These are phyloP conservation scores for Nannizzia gypsea DNA, from an alignment of 2,329 filamentous ascomycete genomes.

Conservation along the genomic window DNA sequence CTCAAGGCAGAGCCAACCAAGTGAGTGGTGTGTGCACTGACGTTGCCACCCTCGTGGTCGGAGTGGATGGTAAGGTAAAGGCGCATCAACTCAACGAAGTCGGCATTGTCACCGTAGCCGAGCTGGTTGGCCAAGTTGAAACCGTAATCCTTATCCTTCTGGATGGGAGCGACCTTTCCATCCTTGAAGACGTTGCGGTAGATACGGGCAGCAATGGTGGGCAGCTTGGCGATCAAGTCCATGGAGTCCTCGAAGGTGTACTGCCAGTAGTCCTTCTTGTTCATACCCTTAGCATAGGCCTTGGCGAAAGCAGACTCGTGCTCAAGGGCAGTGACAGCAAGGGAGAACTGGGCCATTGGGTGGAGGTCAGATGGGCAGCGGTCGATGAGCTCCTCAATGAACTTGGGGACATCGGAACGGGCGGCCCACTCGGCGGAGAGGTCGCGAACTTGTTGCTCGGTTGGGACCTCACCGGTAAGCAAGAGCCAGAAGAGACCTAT, in stretches of 20 bases:
- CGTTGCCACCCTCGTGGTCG: conserved; percentile 98
- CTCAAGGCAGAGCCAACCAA: conserved; percentile 91
- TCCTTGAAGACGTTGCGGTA: conserved; percentile 99
- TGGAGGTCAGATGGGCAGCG: conserved; percentile 97
- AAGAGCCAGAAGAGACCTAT: conserved; percentile 98
- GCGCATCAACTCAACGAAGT: conserved; percentile 97
- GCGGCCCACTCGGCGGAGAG: conserved; percentile 98
- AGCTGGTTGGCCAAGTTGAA: conserved; percentile 99
- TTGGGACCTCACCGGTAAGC: conserved; percentile 92
- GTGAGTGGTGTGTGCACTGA: conserved; percentile 96
- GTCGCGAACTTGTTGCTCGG: conserved; percentile 95
- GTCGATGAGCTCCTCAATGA: conserved; percentile 98
- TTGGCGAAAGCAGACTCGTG: conserved; percentile 96
- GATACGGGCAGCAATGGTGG: conserved; percentile 94
- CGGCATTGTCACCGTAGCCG: conserved; percentile 84
- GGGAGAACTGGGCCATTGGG: conserved; percentile 98
- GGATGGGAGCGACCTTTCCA: conserved; percentile 87
- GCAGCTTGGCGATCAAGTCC: conserved; percentile 99
- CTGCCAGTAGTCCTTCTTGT: conserved; percentile 99
- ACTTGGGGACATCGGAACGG: conserved; percentile 92
- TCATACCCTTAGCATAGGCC: conserved; percentile 96
- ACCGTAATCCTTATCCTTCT: conserved; percentile 98
- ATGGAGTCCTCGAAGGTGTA: conserved; percentile 99
- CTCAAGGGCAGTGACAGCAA: conserved; percentile 95
- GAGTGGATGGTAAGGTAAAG: conserved; percentile 99